Evolutionary conservation across 768 basidiomycete genomes (phyloP).

Genomic region (Gloeostereum incarnatum): DNA sequence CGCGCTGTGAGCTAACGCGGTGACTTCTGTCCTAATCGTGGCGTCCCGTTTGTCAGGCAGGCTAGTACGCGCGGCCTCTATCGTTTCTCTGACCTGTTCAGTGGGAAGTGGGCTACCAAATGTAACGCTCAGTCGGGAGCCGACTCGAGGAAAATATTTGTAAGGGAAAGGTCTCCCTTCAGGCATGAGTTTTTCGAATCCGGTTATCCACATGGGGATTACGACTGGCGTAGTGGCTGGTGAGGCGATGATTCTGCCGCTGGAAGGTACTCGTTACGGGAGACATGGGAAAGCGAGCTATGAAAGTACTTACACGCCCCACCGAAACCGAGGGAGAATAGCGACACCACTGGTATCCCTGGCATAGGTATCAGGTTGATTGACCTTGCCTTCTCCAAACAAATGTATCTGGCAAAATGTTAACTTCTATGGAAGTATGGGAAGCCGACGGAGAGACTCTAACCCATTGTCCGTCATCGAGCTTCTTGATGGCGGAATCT

Average conservation of each 20-base stretch:
- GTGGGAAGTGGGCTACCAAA: conserved; percentile 68
- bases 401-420: conserved; percentile 66
- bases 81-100: conserved; percentile 17
- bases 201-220: conserved; percentile 93
- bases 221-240: conserved; percentile 54
- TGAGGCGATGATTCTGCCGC: conserved; percentile 75
- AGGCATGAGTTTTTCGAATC: conserved; percentile 89
- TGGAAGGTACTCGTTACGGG: conserved; percentile 17
- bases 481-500: conserved; percentile 69
- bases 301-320: conserved; percentile 76
- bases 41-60: conserved; percentile 18
- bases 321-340: conserved; percentile 75
- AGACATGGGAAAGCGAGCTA: conserved; percentile 1
- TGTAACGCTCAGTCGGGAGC: conserved; percentile 61
- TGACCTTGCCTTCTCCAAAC: conserved; percentile 84
- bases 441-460: conserved; percentile 15
- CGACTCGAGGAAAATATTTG: conserved; percentile 58
- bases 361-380: conserved; percentile 54
- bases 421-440: background rate
- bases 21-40: conserved; percentile 41
- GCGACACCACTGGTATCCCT: conserved; percentile 30
- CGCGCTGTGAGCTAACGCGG: conserved; percentile 38
- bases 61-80: background rate
- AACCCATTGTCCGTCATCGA: conserved; percentile 85
- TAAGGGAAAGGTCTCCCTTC: conserved; percentile 70